phyloP scores from a whole-genome alignment of 208 protist species.

The Phytomonas sp. region DNA sequence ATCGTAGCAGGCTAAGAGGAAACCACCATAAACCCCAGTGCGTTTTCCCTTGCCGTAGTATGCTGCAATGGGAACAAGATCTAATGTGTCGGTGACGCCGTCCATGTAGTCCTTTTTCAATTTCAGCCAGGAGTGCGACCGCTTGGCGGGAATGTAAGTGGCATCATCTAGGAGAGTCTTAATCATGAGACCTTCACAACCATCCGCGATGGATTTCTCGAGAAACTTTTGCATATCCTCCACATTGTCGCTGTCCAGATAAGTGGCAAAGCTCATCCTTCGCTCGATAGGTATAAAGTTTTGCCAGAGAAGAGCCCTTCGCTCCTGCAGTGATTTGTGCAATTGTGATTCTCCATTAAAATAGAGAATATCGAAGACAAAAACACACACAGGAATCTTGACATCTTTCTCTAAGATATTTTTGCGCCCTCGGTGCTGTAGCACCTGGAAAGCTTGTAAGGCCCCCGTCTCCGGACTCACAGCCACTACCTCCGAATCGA shows the following conservation, averaged over 20 bases:
- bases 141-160: slow-evolving; percentile 94
- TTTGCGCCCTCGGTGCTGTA: slow-evolving; percentile 85
- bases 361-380: slow-evolving; percentile 99
- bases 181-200: slow-evolving; percentile 98
- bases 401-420: slow-evolving; percentile 89
- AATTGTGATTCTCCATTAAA: slow-evolving; percentile 94
- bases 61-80: slow-evolving; percentile 98
- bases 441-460: slow-evolving; percentile 95
- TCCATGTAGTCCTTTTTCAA: slow-evolving; percentile 99
- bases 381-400: slow-evolving; percentile 97
- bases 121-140: slow-evolving; percentile 98
- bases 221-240: slow-evolving; percentile 95
- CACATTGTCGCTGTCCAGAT: slow-evolving; percentile 78
- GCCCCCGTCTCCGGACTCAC: slow-evolving; percentile 82
- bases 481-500: slow-evolving; percentile 98
- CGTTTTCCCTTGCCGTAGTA: slow-evolving; percentile 98
- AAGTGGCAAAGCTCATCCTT: slow-evolving; percentile 85
- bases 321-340: slow-evolving; percentile 66
- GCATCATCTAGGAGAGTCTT: slow-evolving; percentile 95
- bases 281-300: slow-evolving; percentile 61
- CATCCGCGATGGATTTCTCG: slow-evolving; percentile 87
- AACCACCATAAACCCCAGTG: slow-evolving; percentile 96
- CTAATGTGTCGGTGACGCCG: slow-evolving; percentile 96
- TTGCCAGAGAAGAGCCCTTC: slow-evolving; percentile 70
- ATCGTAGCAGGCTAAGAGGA: slow-evolving; percentile 98